Evolutionary conservation across 768 basidiomycete species (phyloP).

Genomic region (Lentinula sp.): DNA sequence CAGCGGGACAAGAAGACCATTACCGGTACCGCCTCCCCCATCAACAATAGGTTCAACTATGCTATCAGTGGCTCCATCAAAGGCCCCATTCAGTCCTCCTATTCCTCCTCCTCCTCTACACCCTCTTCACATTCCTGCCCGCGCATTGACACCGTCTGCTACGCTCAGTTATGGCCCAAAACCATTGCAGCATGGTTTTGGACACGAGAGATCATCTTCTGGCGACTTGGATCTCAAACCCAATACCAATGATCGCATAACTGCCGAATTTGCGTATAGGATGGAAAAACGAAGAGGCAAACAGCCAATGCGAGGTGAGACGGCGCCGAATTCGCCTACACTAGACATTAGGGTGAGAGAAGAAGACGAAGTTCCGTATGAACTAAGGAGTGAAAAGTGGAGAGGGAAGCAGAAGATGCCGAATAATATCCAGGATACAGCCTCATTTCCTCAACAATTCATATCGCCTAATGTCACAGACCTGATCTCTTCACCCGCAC

Average conservation of each 20-base stretch:
- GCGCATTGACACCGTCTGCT: neutral
- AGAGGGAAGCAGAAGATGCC: conserved; percentile 5
- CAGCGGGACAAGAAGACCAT: neutral
- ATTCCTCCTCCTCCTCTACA: neutral
- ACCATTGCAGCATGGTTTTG: neutral
- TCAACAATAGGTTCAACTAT: neutral
- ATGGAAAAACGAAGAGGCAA: conserved; percentile 1
- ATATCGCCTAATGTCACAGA: neutral
- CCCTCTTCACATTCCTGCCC: neutral
- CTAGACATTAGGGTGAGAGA: neutral
- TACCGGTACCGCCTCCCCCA: conserved; percentile 3
- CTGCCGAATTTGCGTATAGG: neutral
- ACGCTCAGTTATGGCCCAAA: neutral
- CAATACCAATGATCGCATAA: neutral
- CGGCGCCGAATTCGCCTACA: neutral
- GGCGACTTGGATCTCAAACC: neutral
- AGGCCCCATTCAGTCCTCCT: neutral
- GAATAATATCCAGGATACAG: neutral
- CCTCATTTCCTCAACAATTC: neutral
- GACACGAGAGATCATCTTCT: neutral
- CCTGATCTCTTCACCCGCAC: neutral
- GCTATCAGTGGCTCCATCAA: neutral
- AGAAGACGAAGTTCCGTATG: neutral
- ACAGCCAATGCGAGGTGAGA: neutral
- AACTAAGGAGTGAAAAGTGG: conserved; percentile 3